Conservation (phyloP, 371 early-diverging fungal species). For the Lichtheimia corymbifera region DNA sequence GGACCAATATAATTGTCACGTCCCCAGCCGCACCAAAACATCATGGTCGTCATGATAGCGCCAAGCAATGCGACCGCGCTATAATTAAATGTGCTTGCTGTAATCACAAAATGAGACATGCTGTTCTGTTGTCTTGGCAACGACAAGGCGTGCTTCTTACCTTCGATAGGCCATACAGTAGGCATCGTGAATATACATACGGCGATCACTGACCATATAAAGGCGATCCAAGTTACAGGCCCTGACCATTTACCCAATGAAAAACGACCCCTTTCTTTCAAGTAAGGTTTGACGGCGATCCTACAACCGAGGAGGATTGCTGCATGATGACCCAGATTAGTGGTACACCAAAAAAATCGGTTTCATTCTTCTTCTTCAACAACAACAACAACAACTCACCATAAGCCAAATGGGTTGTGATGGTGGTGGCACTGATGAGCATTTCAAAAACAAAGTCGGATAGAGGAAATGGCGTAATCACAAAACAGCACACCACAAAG, state of each 20-base stretch:
- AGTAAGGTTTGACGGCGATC: slow-evolving; percentile 14
- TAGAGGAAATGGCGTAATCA: slow-evolving; percentile 44
- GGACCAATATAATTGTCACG: slow-evolving; percentile 30
- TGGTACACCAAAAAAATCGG: background rate
- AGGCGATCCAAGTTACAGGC: slow-evolving; percentile 27
- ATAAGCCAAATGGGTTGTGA: slow-evolving; percentile 72
- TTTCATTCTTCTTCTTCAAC: background rate
- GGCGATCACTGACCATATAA: slow-evolving; percentile 35
- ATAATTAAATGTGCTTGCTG: slow-evolving; percentile 8
- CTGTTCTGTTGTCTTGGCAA: background rate
- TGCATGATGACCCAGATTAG: slow-evolving; percentile 12
- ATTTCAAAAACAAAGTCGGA: slow-evolving; percentile 53
- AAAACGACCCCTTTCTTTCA: slow-evolving; percentile 30
- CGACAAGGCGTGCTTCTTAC: slow-evolving; percentile 12
- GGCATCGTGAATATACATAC: slow-evolving; percentile 37
- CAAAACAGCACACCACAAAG: slow-evolving; percentile 26
- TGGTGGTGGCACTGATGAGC: slow-evolving; percentile 67
- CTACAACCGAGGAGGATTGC: slow-evolving; percentile 39
- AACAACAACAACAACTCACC: slow-evolving; percentile 26
- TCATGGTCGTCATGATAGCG: slow-evolving; percentile 15
- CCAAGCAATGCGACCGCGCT: slow-evolving; percentile 7
- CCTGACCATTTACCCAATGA: slow-evolving; percentile 29
- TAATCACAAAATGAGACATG: background rate
- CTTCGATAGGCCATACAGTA: slow-evolving; percentile 37
- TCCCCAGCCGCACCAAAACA: slow-evolving; percentile 30